Percentiles rank a stretch among this genome's conserved stretches.
Evolutionary conservation across 345 rosid genomes (phyloP).

Genomic region (Nasturtium officinale): DNA sequence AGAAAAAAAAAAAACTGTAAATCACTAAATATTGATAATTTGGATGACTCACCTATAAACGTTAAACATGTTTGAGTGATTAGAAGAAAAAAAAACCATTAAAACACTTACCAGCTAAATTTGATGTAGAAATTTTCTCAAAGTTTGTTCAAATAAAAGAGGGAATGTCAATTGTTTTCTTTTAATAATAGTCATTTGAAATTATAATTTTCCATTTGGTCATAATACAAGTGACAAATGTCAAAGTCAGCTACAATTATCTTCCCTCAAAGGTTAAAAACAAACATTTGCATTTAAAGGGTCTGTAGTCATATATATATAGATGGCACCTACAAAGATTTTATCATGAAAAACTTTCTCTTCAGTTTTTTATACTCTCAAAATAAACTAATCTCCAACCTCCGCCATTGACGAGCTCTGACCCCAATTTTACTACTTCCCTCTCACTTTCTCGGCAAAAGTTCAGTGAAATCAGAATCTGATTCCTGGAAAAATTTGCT

Average conservation of each 20-base stretch:
- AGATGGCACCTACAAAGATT: conserved; percentile 15
- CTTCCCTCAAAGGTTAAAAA: neutral
- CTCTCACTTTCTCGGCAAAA: conserved; percentile 15
- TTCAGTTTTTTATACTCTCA: neutral
- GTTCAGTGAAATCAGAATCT: neutral
- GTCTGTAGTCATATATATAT: neutral
- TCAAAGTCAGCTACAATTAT: conserved; percentile 21
- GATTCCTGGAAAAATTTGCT: neutral
- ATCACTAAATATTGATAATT: neutral
- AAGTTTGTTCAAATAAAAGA: neutral
- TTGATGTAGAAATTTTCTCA: conserved; percentile 4
- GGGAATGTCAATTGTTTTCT: neutral
- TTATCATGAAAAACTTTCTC: conserved; percentile 28
- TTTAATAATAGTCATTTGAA: neutral
- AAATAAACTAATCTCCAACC: conserved; percentile 12
- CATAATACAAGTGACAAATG: conserved; percentile 19
- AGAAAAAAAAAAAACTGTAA: neutral
- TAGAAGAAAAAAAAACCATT: neutral
- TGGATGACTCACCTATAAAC: conserved; percentile 4
- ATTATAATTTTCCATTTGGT: neutral
- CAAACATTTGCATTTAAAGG: neutral
- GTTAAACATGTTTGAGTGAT: neutral
- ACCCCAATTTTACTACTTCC: neutral
- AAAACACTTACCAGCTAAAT: conserved; percentile 5
- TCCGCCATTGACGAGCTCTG: conserved; percentile 36